Evolutionary conservation across 768 basidiomycete species (phyloP), one percentile per base, ranked within the genome.

Genomic region (Guyanaporus albipodus): DNA sequence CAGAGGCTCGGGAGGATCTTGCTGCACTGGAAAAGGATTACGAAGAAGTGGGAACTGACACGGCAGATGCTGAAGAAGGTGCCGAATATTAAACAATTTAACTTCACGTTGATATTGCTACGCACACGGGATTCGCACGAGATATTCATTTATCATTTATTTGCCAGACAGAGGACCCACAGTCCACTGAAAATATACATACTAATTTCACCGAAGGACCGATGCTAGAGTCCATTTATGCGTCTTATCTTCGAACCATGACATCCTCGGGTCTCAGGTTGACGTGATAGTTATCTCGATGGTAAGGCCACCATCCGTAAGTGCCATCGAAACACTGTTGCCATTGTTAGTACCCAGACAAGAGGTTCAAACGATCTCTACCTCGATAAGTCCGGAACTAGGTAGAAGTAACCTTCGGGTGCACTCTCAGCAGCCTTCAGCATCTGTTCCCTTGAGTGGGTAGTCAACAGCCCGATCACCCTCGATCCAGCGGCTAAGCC

Each of bases 21-120:
- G 95, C 95, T 34, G 95, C 95, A 7, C 81, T 98, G 49, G 94
- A 97, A 73, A 94, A 90, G 67, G 91, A 92, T 67, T 92, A 91
- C 61, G 89, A 92, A 67, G 90, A 95, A 69, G 91, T 87, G 54
- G 85, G 85, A 48, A 83, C 76, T 38, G 86, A 87, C 67, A 85
- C 85, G 24, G 83, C 77, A 44, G 86, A 87, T 52, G 77, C 67
- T 54, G 86, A 86, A 63, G 85, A 76, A 59, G 75, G 67, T 45
- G 54, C 53, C 38, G 79, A 80, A 56, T 79, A 79, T 54, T 82
- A 73, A 22, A 15, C 17, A 14, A 24, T 27, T 28, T 18, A n/a
- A n/a, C 23, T 37, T 31, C 42, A 24, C 35, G 15, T 36, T 12
- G 29, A 48, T 38, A 40, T 28, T 36, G 45, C 22, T 43, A 32